Conservation (phyloP, 108 stramenopile species). For the Skeletonema menzelii region DNA sequence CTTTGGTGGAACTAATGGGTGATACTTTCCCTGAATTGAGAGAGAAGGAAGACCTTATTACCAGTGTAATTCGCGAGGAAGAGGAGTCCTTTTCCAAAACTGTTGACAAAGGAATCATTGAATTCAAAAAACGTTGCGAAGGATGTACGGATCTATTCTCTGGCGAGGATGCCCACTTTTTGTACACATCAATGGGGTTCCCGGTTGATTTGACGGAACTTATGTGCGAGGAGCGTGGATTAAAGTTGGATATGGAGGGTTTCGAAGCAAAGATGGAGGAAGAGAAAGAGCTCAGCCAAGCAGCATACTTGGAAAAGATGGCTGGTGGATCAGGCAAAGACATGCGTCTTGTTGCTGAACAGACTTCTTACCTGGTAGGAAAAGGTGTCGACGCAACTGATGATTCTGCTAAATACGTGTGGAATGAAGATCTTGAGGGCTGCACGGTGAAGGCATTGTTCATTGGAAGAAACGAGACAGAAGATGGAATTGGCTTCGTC, state of each 20-base stretch:
- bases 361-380: slow-evolving; percentile 89
- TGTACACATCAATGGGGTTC: slow-evolving; percentile 98
- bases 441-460: slow-evolving; percentile 89
- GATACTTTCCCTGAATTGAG: slow-evolving; percentile 92
- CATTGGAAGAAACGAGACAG: slow-evolving; percentile 87
- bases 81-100: slow-evolving; percentile 96
- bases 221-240: slow-evolving; percentile 98
- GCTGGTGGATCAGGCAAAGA: slow-evolving; percentile 90
- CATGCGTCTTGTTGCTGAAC: slow-evolving; percentile 96
- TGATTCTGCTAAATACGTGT: slow-evolving; percentile 87
- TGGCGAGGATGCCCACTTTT: slow-evolving; percentile 92
- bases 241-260: slow-evolving; percentile 90
- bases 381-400: slow-evolving; percentile 81
- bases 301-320: slow-evolving; percentile 78
- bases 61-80: slow-evolving; percentile 89
- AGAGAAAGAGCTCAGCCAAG: slow-evolving; percentile 79
- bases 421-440: slow-evolving; percentile 76
- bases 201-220: slow-evolving; percentile 97
- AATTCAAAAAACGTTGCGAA: slow-evolving; percentile 89
- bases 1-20: slow-evolving; percentile 87
- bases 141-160: slow-evolving; percentile 75
- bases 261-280: slow-evolving; percentile 92
- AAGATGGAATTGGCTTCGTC: slow-evolving; percentile 88
- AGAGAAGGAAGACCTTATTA: slow-evolving; percentile 80
- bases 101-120: slow-evolving; percentile 92